Evolutionary conservation across 2,329 filamentous ascomycete species (phyloP), one percentile per base, ranked within the genome.

Genomic region (Monosporascus sp.): DNA sequence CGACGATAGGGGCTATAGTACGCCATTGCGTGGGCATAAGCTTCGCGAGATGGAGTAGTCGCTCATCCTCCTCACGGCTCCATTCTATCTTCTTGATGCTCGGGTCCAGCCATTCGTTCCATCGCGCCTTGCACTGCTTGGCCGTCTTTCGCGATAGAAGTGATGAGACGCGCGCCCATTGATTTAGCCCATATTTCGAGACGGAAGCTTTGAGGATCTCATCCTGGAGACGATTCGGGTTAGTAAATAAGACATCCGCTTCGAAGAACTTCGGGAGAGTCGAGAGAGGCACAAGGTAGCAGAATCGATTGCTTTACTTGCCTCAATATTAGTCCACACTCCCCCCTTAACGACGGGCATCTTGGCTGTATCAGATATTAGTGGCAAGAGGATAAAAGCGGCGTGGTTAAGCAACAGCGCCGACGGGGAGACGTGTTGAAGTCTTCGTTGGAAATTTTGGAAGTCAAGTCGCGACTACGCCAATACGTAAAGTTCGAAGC

Each of bases 1-100:
- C 94, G 64, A 99, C 92, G 62, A 97, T 93, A 52, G 94, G 92
- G 54, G 94, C 93, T 67, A 99, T 97, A 48, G 94, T 97, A 66
- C 94, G 88, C 94, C 94, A 99, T 82, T 99, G 94, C 28, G 93
- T 97, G 53, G 94, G 94, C 87, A 99, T 96, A 74, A 99, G 80
- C 81, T 97, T 99, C 57, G 94, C 94, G 66, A 99, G 80, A 68
- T 97, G 94, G 65, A 99, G 75, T 56, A 99, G 80, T 76, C 96
- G 97, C 78, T 99, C 94, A 71, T 99, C 94, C 71, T 99, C 94
- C 73, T 99, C 94, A 68, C 94, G 89, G 69, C 91, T 96, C 93
- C 94, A 99, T 76, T 99, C 94, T 63, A 96, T 94, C 79, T 99
- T 99, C 68, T 93, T 89, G 77, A 99, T 97, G 69, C 89, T 90